Conservation (phyloP, 257 asterid genomes). For the Catharanthus roseus region DNA sequence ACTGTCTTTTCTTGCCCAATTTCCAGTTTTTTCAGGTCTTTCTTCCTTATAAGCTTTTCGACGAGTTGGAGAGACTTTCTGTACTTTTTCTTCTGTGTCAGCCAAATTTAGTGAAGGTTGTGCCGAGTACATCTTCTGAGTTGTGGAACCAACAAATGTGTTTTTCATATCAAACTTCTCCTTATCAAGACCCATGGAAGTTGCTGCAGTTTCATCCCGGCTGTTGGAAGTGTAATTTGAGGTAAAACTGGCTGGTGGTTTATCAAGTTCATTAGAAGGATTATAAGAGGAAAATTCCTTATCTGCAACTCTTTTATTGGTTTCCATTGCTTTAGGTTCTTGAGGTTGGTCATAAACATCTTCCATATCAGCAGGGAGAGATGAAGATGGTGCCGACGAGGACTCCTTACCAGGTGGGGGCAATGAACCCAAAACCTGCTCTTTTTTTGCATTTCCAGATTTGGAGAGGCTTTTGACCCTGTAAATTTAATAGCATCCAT, state of each 20-base stretch:
- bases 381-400: constrained; percentile 44
- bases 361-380: constrained; percentile 51
- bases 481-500: constrained; percentile 21
- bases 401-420: constrained; percentile 55
- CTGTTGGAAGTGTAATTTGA: constrained; percentile 41
- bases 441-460: constrained; percentile 75
- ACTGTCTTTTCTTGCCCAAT: constrained; percentile 45
- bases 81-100: constrained; percentile 57
- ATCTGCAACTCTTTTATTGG: constrained; percentile 45
- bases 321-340: constrained; percentile 49
- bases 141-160: constrained; percentile 37
- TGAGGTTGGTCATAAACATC: constrained; percentile 49
- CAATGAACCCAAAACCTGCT: constrained; percentile 45
- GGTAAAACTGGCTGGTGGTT: constrained; percentile 39
- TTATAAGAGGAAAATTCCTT: constrained; percentile 53
- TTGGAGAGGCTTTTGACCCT: constrained; percentile 96
- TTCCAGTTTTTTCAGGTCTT: constrained; percentile 51
- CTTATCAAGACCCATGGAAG: constrained; percentile 38
- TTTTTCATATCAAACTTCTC: constrained; percentile 46
- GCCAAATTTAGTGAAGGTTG: constrained; percentile 42
- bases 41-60: constrained; percentile 61
- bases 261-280: constrained; percentile 42
- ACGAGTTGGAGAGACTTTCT: constrained; percentile 70
- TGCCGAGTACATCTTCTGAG: constrained; percentile 45
- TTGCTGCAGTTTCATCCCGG: constrained; percentile 47